Evolutionary conservation across 106 monocot species (phyloP).

Genomic region (Ottelia alismoides): DNA sequence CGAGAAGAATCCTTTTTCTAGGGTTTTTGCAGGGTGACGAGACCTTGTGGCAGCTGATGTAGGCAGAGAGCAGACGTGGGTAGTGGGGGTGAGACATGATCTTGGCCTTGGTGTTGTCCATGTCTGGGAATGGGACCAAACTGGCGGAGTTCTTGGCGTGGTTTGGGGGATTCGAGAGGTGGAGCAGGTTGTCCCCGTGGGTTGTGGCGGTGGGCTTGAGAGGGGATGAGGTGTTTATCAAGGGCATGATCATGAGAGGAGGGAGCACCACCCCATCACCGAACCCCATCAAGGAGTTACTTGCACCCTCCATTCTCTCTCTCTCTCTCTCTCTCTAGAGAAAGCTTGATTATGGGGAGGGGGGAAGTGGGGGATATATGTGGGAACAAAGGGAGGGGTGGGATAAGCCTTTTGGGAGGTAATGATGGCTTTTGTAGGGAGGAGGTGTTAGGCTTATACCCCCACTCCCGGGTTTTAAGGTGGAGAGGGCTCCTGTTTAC

Average conservation of each 20-base stretch:
- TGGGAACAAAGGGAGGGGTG: too few species aligned
- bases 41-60: slow-evolving; percentile 64
- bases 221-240: slow-evolving; percentile 10
- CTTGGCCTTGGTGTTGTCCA: slow-evolving; percentile 36
- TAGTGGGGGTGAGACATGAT: slow-evolving; percentile 76
- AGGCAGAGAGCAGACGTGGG: slow-evolving; percentile 57
- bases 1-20: not conserved
- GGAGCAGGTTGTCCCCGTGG: too few species aligned
- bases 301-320: slow-evolving; percentile 1
- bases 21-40: not conserved
- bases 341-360: too few species aligned
- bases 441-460: too few species aligned
- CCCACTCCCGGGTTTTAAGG: slow-evolving; percentile 53
- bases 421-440: too few species aligned
- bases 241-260: slow-evolving; percentile 52
- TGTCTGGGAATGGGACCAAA: not conserved
- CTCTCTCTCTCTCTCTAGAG: not conserved
- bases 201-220: too few species aligned
- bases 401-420: too few species aligned
- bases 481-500: slow-evolving; percentile 15
- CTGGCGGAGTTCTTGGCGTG: slow-evolving; percentile 1
- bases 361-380: too few species aligned
- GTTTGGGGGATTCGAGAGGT: too few species aligned
- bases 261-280: slow-evolving; percentile 23
- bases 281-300: slow-evolving; percentile 10